Percentiles rank a stretch among this genome's conserved stretches.
phyloP scores from a whole-genome alignment of 805 yeast genomes.

The Kazachstania taianensis region DNA sequence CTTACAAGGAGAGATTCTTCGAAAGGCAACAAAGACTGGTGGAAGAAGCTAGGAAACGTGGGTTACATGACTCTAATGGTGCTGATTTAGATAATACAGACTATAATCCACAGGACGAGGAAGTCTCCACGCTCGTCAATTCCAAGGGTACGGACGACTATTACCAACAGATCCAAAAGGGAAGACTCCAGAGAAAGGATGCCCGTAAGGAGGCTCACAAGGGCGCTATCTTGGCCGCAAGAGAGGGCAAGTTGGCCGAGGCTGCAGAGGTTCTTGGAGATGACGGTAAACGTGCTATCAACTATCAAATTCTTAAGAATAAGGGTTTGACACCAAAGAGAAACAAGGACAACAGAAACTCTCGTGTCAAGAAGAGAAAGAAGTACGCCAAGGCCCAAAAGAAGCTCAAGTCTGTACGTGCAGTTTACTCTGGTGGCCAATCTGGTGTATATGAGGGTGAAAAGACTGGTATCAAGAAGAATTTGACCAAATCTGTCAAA shows the following conservation, averaged over 20 bases:
- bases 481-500: slow-evolving; percentile 77
- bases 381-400: slow-evolving; percentile 91
- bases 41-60: slow-evolving; percentile 84
- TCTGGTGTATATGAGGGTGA: slow-evolving; percentile 86
- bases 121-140: slow-evolving; percentile 33
- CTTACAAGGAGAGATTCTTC: slow-evolving; percentile 80
- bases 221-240: slow-evolving; percentile 66
- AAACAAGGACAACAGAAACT: slow-evolving; percentile 86
- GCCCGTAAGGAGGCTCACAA: slow-evolving; percentile 55
- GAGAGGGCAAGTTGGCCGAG: slow-evolving; percentile 74
- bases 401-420: slow-evolving; percentile 83
- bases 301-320: slow-evolving; percentile 90
- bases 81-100: slow-evolving; percentile 48
- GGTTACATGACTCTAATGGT: slow-evolving; percentile 46
- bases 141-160: slow-evolving; percentile 44
- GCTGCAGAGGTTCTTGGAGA: slow-evolving; percentile 51
- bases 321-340: slow-evolving; percentile 91
- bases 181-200: slow-evolving; percentile 39
- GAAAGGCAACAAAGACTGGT: slow-evolving; percentile 82
- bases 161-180: slow-evolving; percentile 44
- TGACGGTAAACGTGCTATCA: slow-evolving; percentile 88
- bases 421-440: slow-evolving; percentile 65
- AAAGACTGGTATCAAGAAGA: slow-evolving; percentile 94
- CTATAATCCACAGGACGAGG: slow-evolving; percentile 38
- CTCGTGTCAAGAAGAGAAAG: slow-evolving; percentile 97